phyloP scores from a whole-genome alignment of 2,329 filamentous ascomycete species.

The Dactylonectria macrodidyma region DNA sequence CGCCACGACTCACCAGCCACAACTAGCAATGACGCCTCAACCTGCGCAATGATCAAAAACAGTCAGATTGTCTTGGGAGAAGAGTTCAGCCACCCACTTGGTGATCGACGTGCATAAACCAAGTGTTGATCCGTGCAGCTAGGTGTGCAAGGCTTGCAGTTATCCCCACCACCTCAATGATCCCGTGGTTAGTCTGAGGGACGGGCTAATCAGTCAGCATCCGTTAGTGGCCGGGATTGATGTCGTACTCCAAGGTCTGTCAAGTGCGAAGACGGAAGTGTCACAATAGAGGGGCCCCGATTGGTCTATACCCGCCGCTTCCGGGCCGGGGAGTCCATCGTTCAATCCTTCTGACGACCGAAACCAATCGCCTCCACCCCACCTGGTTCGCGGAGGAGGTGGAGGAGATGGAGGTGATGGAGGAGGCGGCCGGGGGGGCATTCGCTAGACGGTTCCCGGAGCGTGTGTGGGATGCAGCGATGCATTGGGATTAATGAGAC shows the following conservation, averaged over 20 bases:
- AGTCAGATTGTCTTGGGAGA: no score
- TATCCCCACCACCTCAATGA: neutral
- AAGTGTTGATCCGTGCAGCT: constrained; percentile 5
- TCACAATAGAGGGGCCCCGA: neutral
- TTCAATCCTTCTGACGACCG: neutral
- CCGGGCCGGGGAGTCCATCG: constrained; percentile 7
- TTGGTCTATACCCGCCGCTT: constrained; percentile 11
- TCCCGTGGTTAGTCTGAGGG: neutral
- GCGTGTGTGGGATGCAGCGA: neutral
- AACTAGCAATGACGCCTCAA: neutral
- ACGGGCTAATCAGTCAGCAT: no score
- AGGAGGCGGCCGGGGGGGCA: neutral
- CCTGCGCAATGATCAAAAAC: no score
- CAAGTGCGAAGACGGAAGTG: neutral
- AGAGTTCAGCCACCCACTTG: neutral
- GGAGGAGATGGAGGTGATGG: neutral
- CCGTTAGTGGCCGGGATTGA: neutral
- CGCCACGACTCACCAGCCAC: constrained; percentile 14
- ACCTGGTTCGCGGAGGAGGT: constrained; percentile 5
- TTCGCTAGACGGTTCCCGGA: neutral
- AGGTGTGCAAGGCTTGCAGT: neutral
- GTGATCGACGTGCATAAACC: constrained; percentile 11
- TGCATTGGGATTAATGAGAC: neutral
- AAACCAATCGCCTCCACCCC: constrained; percentile 1
- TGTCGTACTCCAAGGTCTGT: neutral